A percentile compares a stretch with the other conserved stretches of the same genome.
Evolutionary conservation across 176 grass and related monocot genomes (phyloP).

Genomic region (Pontederia paniculata): DNA sequence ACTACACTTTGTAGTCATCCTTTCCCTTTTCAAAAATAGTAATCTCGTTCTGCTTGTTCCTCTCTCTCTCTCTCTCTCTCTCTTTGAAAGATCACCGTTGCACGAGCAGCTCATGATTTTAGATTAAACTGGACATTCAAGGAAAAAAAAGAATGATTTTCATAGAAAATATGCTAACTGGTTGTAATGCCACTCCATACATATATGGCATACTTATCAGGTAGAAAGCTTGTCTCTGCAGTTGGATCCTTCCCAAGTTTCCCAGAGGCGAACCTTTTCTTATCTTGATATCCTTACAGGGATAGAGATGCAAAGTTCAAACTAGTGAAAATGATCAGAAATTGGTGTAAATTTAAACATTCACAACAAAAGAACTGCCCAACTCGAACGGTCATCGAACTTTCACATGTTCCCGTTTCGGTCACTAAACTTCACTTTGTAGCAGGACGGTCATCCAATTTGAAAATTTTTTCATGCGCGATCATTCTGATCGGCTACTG

Average conservation of each 20-base stretch:
- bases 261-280: slow-evolving; percentile 34
- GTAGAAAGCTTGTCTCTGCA: slow-evolving; percentile 94
- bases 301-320: neutral
- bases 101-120: slow-evolving; percentile 19
- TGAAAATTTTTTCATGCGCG: too few relatives aligned
- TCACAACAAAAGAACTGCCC: too few relatives aligned
- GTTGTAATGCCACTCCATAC: neutral
- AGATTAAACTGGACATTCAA: slow-evolving; percentile 7
- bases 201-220: slow-evolving; percentile 63
- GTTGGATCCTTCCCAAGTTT: slow-evolving; percentile 89
- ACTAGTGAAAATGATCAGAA: too few relatives aligned
- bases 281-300: slow-evolving; percentile 41
- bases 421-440: too few relatives aligned
- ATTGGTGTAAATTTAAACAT: too few relatives aligned
- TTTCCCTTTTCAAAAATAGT: too few relatives aligned
- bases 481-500: too few relatives aligned
- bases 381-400: too few relatives aligned
- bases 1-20: too few relatives aligned
- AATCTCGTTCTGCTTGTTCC: slow-evolving; percentile 81
- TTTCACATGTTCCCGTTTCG: too few relatives aligned
- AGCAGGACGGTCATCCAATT: too few relatives aligned
- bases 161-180: neutral
- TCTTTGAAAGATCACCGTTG: slow-evolving; percentile 97
- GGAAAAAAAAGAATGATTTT: neutral
- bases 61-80: slow-evolving; percentile 95